phyloP scores from a whole-genome alignment of 2,329 filamentous ascomycete species.

The Cryphonectria parasitica region DNA sequence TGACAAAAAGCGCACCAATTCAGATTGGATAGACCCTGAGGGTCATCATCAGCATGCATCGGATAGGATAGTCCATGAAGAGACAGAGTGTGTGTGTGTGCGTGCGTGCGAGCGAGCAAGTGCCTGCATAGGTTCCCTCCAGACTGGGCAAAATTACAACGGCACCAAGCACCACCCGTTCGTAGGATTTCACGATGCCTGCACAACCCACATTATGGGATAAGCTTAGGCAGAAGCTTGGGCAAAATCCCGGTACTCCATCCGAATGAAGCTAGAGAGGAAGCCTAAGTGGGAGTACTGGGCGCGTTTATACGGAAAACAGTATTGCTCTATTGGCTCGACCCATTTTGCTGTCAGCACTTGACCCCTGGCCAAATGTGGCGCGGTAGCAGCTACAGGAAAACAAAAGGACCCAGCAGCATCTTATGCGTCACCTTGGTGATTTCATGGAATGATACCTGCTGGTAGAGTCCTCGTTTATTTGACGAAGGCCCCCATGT shows the following conservation, averaged over 20 bases:
- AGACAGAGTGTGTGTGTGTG: too few relatives aligned
- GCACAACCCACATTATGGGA: background rate
- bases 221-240: slow-evolving; percentile 2
- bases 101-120: too few relatives aligned
- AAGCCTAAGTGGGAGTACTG: background rate
- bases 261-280: background rate
- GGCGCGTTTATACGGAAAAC: background rate
- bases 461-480: background rate
- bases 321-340: background rate
- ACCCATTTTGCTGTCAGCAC: background rate
- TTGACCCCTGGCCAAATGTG: background rate
- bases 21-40: too few relatives aligned
- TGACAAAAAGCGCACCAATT: too few relatives aligned
- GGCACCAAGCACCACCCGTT: background rate
- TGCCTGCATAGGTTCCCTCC: too few relatives aligned
- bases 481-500: background rate
- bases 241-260: background rate
- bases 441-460: background rate
- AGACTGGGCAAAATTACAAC: background rate
- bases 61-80: too few relatives aligned
- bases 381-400: background rate
- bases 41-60: too few relatives aligned
- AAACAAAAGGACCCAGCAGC: too few relatives aligned
- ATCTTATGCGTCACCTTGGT: background rate
- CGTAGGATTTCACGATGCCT: background rate